Evolutionary conservation across 1,284 basidiomycete species (phyloP).

Genomic region (Trichosporon sp.): DNA sequence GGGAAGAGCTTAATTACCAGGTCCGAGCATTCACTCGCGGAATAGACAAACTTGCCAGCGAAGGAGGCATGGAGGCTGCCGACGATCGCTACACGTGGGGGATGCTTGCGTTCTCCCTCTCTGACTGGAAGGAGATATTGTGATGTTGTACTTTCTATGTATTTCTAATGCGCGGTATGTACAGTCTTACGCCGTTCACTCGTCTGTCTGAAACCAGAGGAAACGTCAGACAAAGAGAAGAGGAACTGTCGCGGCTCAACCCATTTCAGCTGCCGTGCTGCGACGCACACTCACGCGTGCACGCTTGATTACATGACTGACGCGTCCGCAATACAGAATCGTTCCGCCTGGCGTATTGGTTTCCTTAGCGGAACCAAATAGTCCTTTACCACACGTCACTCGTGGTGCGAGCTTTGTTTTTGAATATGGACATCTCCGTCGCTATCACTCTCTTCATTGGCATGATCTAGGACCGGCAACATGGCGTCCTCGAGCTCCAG

Average conservation of each 20-base stretch:
- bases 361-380: slow-evolving; percentile 1
- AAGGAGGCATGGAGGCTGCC: slow-evolving; percentile 60
- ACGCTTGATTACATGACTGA: not conserved
- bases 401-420: slow-evolving; percentile 6
- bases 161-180: not conserved
- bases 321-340: not conserved
- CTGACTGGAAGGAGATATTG: slow-evolving; percentile 69
- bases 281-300: not conserved
- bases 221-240: no score
- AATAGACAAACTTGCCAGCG: slow-evolving; percentile 52
- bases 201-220: no score
- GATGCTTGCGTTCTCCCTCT: slow-evolving; percentile 72
- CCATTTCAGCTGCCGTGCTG: not conserved
- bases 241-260: no score
- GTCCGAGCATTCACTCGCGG: slow-evolving; percentile 63
- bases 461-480: slow-evolving; percentile 13
- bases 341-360: not conserved
- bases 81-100: slow-evolving; percentile 64
- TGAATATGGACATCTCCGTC: slow-evolving; percentile 2
- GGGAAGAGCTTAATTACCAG: slow-evolving; percentile 67
- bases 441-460: slow-evolving; percentile 11
- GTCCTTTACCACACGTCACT: not conserved
- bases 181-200: no score
- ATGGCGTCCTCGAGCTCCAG: slow-evolving; percentile 22
- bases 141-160: not conserved